Base-by-base conservation (phyloP, 805 yeast species). In the Scheffersomyces lignosus region DNA sequence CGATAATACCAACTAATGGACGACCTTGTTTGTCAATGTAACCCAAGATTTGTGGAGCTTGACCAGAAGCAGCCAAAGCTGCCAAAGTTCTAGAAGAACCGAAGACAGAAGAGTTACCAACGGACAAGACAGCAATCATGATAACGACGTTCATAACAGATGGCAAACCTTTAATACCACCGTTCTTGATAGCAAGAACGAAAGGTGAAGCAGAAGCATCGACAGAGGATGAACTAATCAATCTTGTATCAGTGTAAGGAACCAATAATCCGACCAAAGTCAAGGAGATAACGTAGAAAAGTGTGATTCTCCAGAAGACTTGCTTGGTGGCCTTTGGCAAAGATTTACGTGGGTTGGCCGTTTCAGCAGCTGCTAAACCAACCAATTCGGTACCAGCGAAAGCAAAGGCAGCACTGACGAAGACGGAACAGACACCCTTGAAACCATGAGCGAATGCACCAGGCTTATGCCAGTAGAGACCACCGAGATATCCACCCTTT, bases 1-100 rank as follows among this genome's bases (percentile, higher is more conserved):
- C 65, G 4, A 60, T 44, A 50, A 85, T 78, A 14, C 88, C 91
- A 35, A 75, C 77, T 36, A 84, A 57, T 13, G 96, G 96, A 53
- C 95, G 75, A 40, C 96, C 96, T 36, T 66, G 69, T 46, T 83
- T 73, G 58, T 87, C 95, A 42, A 87, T 78, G 63, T 83, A 83
- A 24, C 81, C 80, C 37, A 82, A 72, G 20, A 71, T 51, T 37
- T 63, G 62, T 25, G 89, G 90, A 14, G 82, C 81, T 49, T 73
- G 72, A 14, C 83, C 80, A 57, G 79, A 81, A 29, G 77, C 79
- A 7, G 87, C 82, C 62, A 83, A 70, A 5, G 86, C 75, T 3
- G 82, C 80, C 44, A 82, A 62, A 7, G 86, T 80, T 58, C 90
- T 76, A 12, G 87, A 78, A 43, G 84, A 76, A 7, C 81, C 87